Conservation (phyloP, 306 rosid genomes). For the Citrullus mucosospermus region DNA sequence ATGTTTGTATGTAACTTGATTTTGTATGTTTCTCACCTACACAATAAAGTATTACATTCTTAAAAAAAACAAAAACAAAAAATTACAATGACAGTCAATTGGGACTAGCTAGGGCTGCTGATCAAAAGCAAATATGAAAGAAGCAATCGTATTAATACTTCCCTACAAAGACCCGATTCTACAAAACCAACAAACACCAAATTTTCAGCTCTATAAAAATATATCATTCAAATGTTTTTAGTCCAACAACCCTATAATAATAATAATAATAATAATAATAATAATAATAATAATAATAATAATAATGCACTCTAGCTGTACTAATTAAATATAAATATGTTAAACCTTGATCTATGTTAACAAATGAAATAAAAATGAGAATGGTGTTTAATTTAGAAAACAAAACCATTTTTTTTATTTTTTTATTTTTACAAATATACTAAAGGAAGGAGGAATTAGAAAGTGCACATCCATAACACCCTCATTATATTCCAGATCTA, state of each 20-base stretch:
- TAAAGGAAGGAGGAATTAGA: too few species aligned
- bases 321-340: too few species aligned
- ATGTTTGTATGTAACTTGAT: too few species aligned
- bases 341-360: too few species aligned
- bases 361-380: neutral
- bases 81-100: neutral
- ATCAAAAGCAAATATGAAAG: neutral
- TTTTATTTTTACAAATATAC: too few species aligned
- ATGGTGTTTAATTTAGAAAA: neutral
- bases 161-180: neutral
- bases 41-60: too few species aligned
- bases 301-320: neutral
- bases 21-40: too few species aligned
- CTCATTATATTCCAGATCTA: too few species aligned
- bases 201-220: neutral
- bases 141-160: neutral
- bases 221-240: neutral
- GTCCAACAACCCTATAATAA: neutral
- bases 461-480: too few species aligned
- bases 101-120: neutral
- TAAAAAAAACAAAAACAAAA: too few species aligned
- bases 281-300: neutral
- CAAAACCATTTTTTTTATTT: too few species aligned
- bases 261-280: neutral
- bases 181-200: neutral